Base-by-base conservation (phyloP, 345 rosid genomes). In the Euphorbia peplus region DNA sequence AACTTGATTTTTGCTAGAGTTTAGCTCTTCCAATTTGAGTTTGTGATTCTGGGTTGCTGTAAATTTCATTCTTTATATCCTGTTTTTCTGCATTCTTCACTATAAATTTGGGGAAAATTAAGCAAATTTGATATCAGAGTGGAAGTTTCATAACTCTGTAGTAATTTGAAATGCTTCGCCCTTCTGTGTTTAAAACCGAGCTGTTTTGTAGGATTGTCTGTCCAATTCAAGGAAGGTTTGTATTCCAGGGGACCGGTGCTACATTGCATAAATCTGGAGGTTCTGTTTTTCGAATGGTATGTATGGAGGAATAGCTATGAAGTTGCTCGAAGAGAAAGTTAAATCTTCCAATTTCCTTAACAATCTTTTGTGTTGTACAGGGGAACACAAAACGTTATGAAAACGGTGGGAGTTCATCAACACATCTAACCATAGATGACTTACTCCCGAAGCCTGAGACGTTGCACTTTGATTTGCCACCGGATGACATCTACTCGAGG, bases 361-460 rank as follows among this genome's bases (percentile, higher is more conserved):
- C 9, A 3, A 21, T 1, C 5, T 6, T 3, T n/a, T n/a, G n/a
- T 63, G 14, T 52, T 63, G 6, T 72, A 25, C 75, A 85, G 91
- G 83, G 69, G 32, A 64, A 83, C 24, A 18, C 73, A 42, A 73
- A 57, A 24, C 62, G 74, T 30, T 21, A 59, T 58, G 28, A 51
- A 1, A 61, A 70, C 52, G 81, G 69, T 41, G 77, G 63, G 65
- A 67, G 75, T 65, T 74, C 85, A 59, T 78, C 83, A 3, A 61
- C n/a, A n/a, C n/a, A 26, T 62, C 75, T 64, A 15, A 76, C 71
- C 26, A 75, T 73, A 53, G 46, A 60, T 39, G 57, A 68, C 41
- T 60, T 63, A 9, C 73, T 75, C 44, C 90, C 90, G 0, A 89
- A 91, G 81, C 85, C 87, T 61, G 93, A 89, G 78, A 66, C 60